phyloP scores from a whole-genome alignment of 305 asterid species.

The Fraxinus sp. region DNA sequence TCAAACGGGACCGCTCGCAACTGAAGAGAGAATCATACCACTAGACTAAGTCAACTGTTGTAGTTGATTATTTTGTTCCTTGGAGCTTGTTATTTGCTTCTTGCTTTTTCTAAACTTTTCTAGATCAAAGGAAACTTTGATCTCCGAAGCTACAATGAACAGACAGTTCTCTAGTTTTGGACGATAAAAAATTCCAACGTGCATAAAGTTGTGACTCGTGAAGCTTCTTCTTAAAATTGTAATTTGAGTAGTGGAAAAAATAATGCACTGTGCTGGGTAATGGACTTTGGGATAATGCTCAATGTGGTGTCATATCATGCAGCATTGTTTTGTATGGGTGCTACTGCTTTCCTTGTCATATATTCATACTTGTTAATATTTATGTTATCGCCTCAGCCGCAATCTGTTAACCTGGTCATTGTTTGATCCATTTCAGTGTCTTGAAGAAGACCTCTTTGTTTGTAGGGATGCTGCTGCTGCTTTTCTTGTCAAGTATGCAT shows the following conservation, averaged over 20 bases:
- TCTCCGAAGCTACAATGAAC: not conserved
- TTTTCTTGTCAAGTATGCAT: not conserved
- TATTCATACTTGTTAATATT: not conserved
- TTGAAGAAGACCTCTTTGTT: not conserved
- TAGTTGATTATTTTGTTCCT: not conserved
- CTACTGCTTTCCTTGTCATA: constrained; percentile 5
- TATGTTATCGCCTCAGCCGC: not conserved
- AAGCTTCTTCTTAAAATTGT: not conserved
- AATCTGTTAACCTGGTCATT: not conserved
- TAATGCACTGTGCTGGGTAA: not conserved
- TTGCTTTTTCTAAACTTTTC: constrained; percentile 17
- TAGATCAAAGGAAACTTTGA: not conserved
- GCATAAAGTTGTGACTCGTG: not conserved
- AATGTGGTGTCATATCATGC: not conserved
- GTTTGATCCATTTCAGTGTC: not conserved
- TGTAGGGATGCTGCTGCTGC: not conserved
- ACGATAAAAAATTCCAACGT: not conserved
- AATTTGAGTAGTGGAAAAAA: not conserved
- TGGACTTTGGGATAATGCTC: not conserved
- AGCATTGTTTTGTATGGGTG: not conserved
- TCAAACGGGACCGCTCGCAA: constrained; percentile 72
- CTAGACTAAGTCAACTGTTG: constrained; percentile 61
- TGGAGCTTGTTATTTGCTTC: not conserved
- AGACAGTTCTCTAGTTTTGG: not conserved
- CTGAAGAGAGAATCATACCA: constrained; percentile 60